Evolutionary conservation across 2,329 filamentous ascomycete genomes (phyloP), one percentile per base, ranked within the genome.

Genomic region (Sporothrix brunneoviolacea): DNA sequence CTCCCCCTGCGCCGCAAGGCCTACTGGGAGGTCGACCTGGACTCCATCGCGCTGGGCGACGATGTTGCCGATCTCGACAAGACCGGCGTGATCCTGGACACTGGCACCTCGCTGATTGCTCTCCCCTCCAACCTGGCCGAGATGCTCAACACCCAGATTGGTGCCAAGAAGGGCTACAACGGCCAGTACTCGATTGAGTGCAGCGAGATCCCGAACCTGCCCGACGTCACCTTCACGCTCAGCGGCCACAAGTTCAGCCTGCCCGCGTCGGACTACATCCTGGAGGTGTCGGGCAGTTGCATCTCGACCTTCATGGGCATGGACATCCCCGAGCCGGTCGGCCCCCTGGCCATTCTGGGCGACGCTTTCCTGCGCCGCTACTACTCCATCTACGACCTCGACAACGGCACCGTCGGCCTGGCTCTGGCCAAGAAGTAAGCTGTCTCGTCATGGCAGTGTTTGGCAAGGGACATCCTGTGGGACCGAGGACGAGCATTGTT

Each of bases 21-120:
- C 44, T 98, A 98, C 81, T 98, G 93, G 93, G 93, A 98, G 79
- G 91, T 98, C 50, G 91, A 97, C 64, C 83, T 98, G 55, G 85
- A 97, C 64, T 79, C 89, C 57, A 93, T 98, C 72, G 83, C 86
- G 50, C 89, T 96, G 58, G 94, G 93, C 61, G 79, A 91, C 48
- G 81, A 87, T 65, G 84, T 82, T 59, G 91, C 91, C 55, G 86
- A 95, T 69, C 83, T 97, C 58, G 91, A 97, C 58, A 82, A 88
- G 77, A 96, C 90, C 53, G 94, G 93, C 73, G 88, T 90, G 62
- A 96, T 98, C 59, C 87, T 98, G 55, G 93, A 98, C 78, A 98
- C 93, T 50, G 93, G 93, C 63, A 98, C 93, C 66, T 98, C 94
- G 42, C 83, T 98, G 68, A 96, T 96, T 71, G 90, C 91, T 61